Evolutionary conservation across 2,329 filamentous ascomycete genomes (phyloP).

Genomic region (Ceratocystis huliohia): DNA sequence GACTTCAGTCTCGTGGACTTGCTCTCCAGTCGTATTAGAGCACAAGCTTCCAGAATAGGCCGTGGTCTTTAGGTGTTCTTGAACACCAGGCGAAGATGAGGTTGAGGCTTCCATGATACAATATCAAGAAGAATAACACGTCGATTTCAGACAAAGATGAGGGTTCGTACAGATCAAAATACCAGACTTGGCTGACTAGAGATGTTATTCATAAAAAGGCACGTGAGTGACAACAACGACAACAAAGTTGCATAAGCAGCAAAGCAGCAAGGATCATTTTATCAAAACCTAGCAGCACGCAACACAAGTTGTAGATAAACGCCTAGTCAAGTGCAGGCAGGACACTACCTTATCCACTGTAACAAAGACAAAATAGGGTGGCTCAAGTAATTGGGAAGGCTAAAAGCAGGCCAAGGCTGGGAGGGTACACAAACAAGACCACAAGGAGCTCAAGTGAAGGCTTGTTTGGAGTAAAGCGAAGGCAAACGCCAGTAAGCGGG

Average conservation of each 20-base stretch:
- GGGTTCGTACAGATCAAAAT: not conserved
- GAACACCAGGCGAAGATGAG: not conserved
- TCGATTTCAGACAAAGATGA: not conserved
- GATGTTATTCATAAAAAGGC: constrained; percentile 4
- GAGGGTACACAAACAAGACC: not conserved
- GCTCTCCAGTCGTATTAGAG: not conserved
- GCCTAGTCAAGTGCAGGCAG: not conserved
- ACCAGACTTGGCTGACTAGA: not conserved
- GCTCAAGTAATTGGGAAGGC: not conserved
- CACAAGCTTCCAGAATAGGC: not conserved
- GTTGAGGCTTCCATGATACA: not conserved
- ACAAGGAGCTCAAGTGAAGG: not conserved
- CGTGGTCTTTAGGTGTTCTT: not conserved
- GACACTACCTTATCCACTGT: not conserved
- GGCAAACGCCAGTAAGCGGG: not conserved
- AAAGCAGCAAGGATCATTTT: constrained; percentile 4
- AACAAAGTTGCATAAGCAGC: not conserved
- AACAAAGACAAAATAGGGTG: not conserved
- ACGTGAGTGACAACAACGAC: constrained; percentile 7
- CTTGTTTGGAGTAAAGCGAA: not conserved
- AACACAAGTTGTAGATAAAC: not conserved
- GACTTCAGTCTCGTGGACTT: not conserved
- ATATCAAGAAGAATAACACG: not conserved
- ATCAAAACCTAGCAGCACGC: not conserved
- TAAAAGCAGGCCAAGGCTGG: not conserved